Evolutionary conservation across 1,284 basidiomycete species (phyloP), one percentile per base, ranked within the genome.

Genomic region (Hemileia vastatrix): DNA sequence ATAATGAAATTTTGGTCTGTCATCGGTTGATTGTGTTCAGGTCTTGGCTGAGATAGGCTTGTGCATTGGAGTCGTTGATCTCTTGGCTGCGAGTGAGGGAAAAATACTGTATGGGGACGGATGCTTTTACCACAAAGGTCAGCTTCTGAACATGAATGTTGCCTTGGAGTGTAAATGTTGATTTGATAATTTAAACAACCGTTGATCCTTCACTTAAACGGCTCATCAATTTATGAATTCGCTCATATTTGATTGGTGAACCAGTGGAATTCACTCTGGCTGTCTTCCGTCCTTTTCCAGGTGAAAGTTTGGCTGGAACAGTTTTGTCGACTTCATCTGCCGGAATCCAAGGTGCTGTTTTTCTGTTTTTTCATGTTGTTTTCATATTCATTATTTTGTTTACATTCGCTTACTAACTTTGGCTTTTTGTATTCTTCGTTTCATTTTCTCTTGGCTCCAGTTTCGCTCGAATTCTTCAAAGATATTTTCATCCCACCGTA

Each of bases 61-160:
- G 18, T 63, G 61, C 24, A 45, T 63, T 15, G 53, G 47, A 3
- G n/a, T 63, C 1, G 56, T 63, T 19, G 54, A 63, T 31, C 24
- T 63, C 18, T 21, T 63, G 23, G 27, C 36, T 52, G 61, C 54
- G 31, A 56, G 54, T 9, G 61, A 63, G 48, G 61, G 61, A 1
- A 63, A 63, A 24, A 54, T 63, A 11, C 61, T 63, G 0, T 63
- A 63, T 24, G 61, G 61, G 8, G 61, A 63, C 43, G 61, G 61
- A 19, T 63, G 61, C 27, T 44, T 63, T 6, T 63, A 63, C 33
- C 54, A 63, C 19, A 47, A 32, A 52, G 61, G 61, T 63, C 32
- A 50, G 50, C n/a, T 15, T n/a, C 9, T 2, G 18, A 18, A 3
- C 40, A 43, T 43, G 40, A 43, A 43, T 43, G 8, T 8, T n/a